phyloP scores from a whole-genome alignment of 2,329 filamentous ascomycete species.

The Fusarium sacchari region DNA sequence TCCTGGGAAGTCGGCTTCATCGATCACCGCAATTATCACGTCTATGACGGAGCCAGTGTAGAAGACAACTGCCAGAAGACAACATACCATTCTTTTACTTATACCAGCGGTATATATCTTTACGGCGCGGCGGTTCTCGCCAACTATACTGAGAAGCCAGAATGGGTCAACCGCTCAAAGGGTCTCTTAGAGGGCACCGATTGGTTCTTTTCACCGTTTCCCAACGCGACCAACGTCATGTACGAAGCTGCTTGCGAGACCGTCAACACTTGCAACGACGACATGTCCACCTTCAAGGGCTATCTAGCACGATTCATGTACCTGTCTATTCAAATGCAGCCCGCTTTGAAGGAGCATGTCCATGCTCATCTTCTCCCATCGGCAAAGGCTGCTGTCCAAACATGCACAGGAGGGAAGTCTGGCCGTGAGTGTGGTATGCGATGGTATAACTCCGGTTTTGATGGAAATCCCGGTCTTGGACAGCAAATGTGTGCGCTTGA shows the following conservation, averaged over 20 bases:
- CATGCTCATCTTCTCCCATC: constrained; percentile 60
- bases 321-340: constrained; percentile 65
- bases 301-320: constrained; percentile 74
- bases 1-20: constrained; percentile 66
- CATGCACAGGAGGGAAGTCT: constrained; percentile 65
- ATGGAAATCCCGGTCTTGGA: constrained; percentile 65
- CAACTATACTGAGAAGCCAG: constrained; percentile 64
- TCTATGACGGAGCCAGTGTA: constrained; percentile 72
- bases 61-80: constrained; percentile 62
- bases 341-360: constrained; percentile 61
- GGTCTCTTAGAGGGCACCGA: constrained; percentile 62
- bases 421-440: constrained; percentile 68
- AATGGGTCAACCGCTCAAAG: constrained; percentile 65
- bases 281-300: constrained; percentile 76
- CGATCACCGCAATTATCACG: constrained; percentile 57
- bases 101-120: constrained; percentile 72
- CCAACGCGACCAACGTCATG: constrained; percentile 68
- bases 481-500: constrained; percentile 74
- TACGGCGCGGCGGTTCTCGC: constrained; percentile 72
- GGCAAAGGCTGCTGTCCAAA: constrained; percentile 64
- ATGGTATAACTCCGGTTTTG: constrained; percentile 69
- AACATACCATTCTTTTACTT: constrained; percentile 70
- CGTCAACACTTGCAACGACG: constrained; percentile 64
- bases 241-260: constrained; percentile 74
- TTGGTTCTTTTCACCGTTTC: constrained; percentile 64